Percentiles rank a stretch among this genome's conserved stretches.
Conservation (phyloP, 495 filamentous ascomycete species). For the Cetradonia linearis region DNA sequence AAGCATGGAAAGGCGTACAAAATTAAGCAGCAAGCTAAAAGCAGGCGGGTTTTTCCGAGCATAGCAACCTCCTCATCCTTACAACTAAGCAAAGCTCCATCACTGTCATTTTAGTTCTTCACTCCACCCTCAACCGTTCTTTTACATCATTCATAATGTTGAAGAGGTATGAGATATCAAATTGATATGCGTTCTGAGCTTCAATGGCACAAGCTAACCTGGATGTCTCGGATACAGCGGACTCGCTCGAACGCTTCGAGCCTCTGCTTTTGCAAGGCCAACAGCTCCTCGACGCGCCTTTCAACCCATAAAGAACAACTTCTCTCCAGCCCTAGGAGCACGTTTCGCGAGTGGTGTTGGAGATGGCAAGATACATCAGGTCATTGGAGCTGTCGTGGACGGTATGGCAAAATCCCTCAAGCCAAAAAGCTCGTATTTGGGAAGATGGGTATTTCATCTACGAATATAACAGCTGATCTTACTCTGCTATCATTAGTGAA, state of each 20-base stretch:
- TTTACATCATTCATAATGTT: slow-evolving; percentile 61
- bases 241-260: slow-evolving; percentile 68
- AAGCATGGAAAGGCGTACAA: slow-evolving; percentile 2
- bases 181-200: slow-evolving; percentile 13
- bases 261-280: slow-evolving; percentile 63
- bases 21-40: slow-evolving; percentile 18
- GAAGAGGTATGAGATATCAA: slow-evolving; percentile 59
- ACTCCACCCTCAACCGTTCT: slow-evolving; percentile 31
- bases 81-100: slow-evolving; percentile 11
- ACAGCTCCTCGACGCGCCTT: slow-evolving; percentile 59
- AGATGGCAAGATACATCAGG: slow-evolving; percentile 80
- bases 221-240: slow-evolving; percentile 46
- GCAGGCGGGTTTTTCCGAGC: slow-evolving; percentile 14
- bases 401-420: slow-evolving; percentile 40
- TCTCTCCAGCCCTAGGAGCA: slow-evolving; percentile 50
- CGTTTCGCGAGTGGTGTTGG: slow-evolving; percentile 60
- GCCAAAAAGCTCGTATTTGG: slow-evolving; percentile 20
- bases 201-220: slow-evolving; percentile 40
- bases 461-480: slow-evolving; percentile 37
- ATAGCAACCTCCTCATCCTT: slow-evolving; percentile 10
- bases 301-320: slow-evolving; percentile 50
- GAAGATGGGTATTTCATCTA: slow-evolving; percentile 23
- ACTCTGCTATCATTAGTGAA: slow-evolving; percentile 49
- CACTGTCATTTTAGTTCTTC: slow-evolving; percentile 13
- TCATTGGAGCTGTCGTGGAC: slow-evolving; percentile 62